A percentile compares a stretch with the other conserved stretches of the same genome.
phyloP scores from a whole-genome alignment of 2,329 filamentous ascomycete species.

The Xylaria sp. region DNA sequence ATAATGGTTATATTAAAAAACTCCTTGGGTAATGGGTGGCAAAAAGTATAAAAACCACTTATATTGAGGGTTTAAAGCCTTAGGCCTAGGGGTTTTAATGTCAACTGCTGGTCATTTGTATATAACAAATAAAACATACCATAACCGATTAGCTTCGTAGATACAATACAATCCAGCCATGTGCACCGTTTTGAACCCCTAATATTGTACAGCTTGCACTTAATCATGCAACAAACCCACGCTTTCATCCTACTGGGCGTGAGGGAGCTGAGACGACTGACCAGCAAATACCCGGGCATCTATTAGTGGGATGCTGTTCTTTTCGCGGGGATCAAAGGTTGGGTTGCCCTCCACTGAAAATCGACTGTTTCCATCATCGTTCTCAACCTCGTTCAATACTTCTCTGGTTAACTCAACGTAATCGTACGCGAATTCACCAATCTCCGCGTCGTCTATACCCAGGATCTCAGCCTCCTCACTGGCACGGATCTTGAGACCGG shows the following conservation, averaged over 20 bases:
- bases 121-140: conserved; percentile 12
- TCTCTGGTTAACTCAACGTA: conserved; percentile 79
- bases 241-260: conserved; percentile 38
- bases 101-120: background rate
- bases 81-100: background rate
- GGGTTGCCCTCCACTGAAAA: conserved; percentile 56
- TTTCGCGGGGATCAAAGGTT: conserved; percentile 58
- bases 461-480: conserved; percentile 82
- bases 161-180: conserved; percentile 4
- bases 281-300: conserved; percentile 57
- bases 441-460: conserved; percentile 89
- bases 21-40: background rate
- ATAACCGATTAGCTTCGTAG: background rate
- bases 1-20: background rate
- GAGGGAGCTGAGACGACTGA: conserved; percentile 49
- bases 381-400: conserved; percentile 60
- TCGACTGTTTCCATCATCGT: conserved; percentile 58
- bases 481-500: conserved; percentile 78
- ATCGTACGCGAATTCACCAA: conserved; percentile 95
- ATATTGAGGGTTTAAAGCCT: too few relatives aligned
- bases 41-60: background rate
- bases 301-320: conserved; percentile 62
- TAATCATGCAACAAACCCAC: background rate
- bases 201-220: conserved; percentile 30
- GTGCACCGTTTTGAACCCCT: conserved; percentile 15